Base-by-base conservation (phyloP, 176 grass and related monocot species). In the Leersia perrieri region DNA sequence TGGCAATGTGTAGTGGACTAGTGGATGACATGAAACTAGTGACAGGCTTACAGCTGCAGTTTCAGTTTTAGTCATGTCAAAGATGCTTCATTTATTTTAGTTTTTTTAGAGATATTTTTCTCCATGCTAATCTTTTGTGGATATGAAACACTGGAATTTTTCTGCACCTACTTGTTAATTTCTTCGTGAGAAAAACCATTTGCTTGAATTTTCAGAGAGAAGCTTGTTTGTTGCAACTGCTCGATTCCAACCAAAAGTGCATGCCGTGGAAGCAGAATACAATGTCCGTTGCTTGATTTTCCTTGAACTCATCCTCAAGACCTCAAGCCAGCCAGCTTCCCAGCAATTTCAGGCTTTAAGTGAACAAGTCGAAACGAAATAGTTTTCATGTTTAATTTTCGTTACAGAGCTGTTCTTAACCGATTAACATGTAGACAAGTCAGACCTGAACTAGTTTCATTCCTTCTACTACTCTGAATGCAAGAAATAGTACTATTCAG, bases 1-100 rank as follows among this genome's bases (percentile, higher is more conserved):
- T 7, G 33, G 31, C 77, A n/a, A 3, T 30, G 31, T 11, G 4
- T 68, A 44, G 33, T 69, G 45, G 78, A 80, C 39, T 68, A 44
- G 33, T 69, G 45, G 78, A 80, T 58, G 78, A 42, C 78, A 80
- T 30, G 65, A 58, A 69, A 69, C 39, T 27, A 14, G 26, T 72
- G n/a, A n/a, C n/a, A n/a, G n/a, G n/a, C n/a, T n/a, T n/a, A n/a
- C n/a, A n/a, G n/a, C n/a, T 20, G 36, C 26, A 16, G 26, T 40
- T 45, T 39, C 15, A 72, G 40, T 47, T 72, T 47, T 26, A 9
- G 40, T 30, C 18, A 71, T 10, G 14, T 44, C 16, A 44, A 71
- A 30, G 36, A 12, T 9, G 36, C 39, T 5, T 40, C 26, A 30
- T 71, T 45, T 18, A 44, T 18, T 11, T 30, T 31, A 13, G 3